Percentiles rank a stretch among this genome's conserved stretches.
phyloP scores from a whole-genome alignment of 2,329 filamentous ascomycete species.

The Helotiales sp. region DNA sequence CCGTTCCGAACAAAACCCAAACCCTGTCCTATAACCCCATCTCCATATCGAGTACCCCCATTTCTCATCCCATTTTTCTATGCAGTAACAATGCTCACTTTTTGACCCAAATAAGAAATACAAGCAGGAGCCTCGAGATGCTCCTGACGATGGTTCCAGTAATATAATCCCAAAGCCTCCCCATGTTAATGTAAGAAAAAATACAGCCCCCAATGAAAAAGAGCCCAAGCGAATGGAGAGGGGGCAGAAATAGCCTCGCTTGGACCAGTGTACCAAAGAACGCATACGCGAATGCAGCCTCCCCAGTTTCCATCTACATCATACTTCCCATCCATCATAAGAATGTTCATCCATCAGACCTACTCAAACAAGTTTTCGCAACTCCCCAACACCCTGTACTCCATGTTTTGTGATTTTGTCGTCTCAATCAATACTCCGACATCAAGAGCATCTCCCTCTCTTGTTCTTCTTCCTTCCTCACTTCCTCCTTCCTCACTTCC shows the following conservation, averaged over 20 bases:
- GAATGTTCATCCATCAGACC: background rate
- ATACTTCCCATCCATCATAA: background rate
- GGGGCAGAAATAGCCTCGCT: background rate
- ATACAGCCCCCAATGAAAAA: background rate
- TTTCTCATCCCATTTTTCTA: background rate
- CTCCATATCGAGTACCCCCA: background rate
- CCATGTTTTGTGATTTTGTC: too few species aligned
- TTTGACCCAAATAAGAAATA: background rate
- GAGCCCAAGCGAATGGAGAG: background rate
- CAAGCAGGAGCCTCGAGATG: background rate
- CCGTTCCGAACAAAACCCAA: background rate
- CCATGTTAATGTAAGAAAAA: background rate
- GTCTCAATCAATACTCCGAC: too few species aligned
- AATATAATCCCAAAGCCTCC: background rate
- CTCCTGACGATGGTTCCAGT: background rate
- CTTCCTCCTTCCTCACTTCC: background rate
- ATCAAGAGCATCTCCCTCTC: too few species aligned
- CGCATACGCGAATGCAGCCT: background rate
- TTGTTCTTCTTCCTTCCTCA: too few species aligned
- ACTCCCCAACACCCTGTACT: too few species aligned
- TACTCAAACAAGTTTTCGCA: too few species aligned
- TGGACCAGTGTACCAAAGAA: background rate
- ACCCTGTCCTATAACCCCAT: background rate
- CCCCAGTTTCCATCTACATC: background rate
- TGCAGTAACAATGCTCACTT: background rate